Conservation (phyloP, 306 rosid species). For the Vachellia pachyceras region DNA sequence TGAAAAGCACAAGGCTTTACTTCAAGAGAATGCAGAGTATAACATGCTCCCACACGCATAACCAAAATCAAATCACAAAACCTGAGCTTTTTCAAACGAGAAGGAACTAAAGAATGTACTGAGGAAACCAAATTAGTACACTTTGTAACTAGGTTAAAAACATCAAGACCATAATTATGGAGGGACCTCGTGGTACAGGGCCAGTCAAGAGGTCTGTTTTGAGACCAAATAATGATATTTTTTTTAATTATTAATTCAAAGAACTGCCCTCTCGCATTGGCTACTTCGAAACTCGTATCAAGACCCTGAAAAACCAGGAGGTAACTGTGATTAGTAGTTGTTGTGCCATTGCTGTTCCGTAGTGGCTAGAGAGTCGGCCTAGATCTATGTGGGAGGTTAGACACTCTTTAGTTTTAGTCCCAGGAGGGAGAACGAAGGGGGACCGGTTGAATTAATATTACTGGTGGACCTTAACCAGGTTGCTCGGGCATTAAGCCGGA, state of each 20-base stretch:
- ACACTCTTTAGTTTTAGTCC: no score
- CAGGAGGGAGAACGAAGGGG: no score
- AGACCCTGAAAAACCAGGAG: slow-evolving; percentile 71
- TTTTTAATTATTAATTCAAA: slow-evolving; percentile 53
- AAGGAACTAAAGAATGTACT: slow-evolving; percentile 32
- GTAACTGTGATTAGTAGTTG: slow-evolving; percentile 77
- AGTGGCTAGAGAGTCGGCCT: no score
- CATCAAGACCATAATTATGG: slow-evolving; percentile 60
- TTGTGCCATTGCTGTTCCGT: slow-evolving; percentile 95
- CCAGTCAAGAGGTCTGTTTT: slow-evolving; percentile 72
- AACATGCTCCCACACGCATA: neutral
- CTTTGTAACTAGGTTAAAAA: slow-evolving; percentile 75
- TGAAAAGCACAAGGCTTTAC: neutral
- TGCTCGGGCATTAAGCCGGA: no score
- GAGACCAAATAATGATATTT: slow-evolving; percentile 70
- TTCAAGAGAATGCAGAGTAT: neutral
- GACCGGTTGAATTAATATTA: no score
- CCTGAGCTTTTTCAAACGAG: slow-evolving; percentile 39
- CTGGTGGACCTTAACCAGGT: no score
- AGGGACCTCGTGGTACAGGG: slow-evolving; percentile 77
- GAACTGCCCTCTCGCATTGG: slow-evolving; percentile 50
- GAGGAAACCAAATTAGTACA: slow-evolving; percentile 82
- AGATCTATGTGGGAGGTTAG: no score
- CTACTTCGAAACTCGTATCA: slow-evolving; percentile 67
- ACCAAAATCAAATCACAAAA: neutral